phyloP scores from a whole-genome alignment of 2,329 filamentous ascomycete species.

The Zymoseptoria passerinii region DNA sequence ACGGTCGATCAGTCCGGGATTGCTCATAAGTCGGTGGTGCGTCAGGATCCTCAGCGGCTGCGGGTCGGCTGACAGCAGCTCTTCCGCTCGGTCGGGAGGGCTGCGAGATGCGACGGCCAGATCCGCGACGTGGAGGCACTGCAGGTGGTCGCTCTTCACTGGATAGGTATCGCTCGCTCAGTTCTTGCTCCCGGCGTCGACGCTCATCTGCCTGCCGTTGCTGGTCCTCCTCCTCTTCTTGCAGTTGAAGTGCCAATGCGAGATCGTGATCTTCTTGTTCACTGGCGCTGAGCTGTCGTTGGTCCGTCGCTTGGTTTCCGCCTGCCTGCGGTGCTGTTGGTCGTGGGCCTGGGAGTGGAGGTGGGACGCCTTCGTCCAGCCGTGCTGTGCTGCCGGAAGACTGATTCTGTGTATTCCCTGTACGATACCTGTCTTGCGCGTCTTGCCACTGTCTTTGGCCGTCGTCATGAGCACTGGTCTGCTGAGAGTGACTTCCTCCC shows the following conservation, averaged over 20 bases:
- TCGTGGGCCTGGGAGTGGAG: slow-evolving; percentile 21
- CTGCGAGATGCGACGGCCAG: slow-evolving; percentile 2
- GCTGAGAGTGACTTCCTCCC: slow-evolving; percentile 22
- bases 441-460: slow-evolving; percentile 48
- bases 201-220: slow-evolving; percentile 53
- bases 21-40: slow-evolving; percentile 61
- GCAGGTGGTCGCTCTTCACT: slow-evolving; percentile 40
- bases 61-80: slow-evolving; percentile 24
- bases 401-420: slow-evolving; percentile 5
- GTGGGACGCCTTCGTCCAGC: slow-evolving; percentile 12
- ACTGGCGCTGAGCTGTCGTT: slow-evolving; percentile 39
- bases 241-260: slow-evolving; percentile 81
- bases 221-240: slow-evolving; percentile 85
- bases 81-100: slow-evolving; percentile 10
- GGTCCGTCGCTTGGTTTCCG: slow-evolving; percentile 1
- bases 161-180: slow-evolving; percentile 60
- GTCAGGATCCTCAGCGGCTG: slow-evolving; percentile 39
- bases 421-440: slow-evolving; percentile 35
- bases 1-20: slow-evolving; percentile 49
- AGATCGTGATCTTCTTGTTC: slow-evolving; percentile 77
- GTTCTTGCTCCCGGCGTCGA: slow-evolving; percentile 55
- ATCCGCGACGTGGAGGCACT: slow-evolving; percentile 21
- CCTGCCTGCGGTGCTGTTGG: slow-evolving; percentile 11
- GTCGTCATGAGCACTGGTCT: slow-evolving; percentile 15
- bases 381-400: slow-evolving; percentile 7